Evolutionary conservation across 2,329 filamentous ascomycete species (phyloP).

Genomic region (Venturia asperata): DNA sequence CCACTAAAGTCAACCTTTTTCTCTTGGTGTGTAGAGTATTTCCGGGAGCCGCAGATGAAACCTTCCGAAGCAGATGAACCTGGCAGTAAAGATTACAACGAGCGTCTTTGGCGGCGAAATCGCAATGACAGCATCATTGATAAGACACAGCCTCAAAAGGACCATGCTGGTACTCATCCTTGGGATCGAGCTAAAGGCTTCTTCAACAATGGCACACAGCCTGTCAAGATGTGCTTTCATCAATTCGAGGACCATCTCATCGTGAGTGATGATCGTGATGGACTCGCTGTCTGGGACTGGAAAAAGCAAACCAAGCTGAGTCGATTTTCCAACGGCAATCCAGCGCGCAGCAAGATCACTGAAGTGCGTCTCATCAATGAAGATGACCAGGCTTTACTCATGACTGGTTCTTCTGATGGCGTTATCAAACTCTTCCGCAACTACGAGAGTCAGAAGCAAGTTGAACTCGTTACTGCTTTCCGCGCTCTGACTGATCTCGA

Average conservation of each 20-base stretch:
- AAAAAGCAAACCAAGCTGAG: slow-evolving; percentile 65
- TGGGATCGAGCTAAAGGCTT: slow-evolving; percentile 82
- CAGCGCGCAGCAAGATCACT: slow-evolving; percentile 81
- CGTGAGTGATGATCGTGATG: slow-evolving; percentile 88
- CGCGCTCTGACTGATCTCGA: slow-evolving; percentile 89
- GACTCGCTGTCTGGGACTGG: slow-evolving; percentile 88
- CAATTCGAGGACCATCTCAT: slow-evolving; percentile 96
- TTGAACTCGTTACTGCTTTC: slow-evolving; percentile 85
- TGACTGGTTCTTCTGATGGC: slow-evolving; percentile 93
- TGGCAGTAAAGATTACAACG: slow-evolving; percentile 92
- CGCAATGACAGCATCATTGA: slow-evolving; percentile 88
- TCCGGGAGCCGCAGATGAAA: slow-evolving; percentile 97
- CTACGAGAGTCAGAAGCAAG: slow-evolving; percentile 69
- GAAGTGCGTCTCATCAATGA: slow-evolving; percentile 98
- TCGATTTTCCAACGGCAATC: slow-evolving; percentile 92
- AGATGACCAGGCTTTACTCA: slow-evolving; percentile 87
- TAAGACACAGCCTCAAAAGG: slow-evolving; percentile 89
- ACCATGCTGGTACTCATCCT: slow-evolving; percentile 72
- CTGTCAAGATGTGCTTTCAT: slow-evolving; percentile 89
- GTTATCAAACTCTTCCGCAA: slow-evolving; percentile 89
- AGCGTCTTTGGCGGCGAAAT: slow-evolving; percentile 83
- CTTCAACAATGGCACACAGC: slow-evolving; percentile 83
- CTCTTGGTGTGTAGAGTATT: slow-evolving; percentile 95
- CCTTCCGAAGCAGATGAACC: slow-evolving; percentile 92
- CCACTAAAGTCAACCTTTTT: slow-evolving; percentile 79